These are phyloP conservation scores for Fusarium bactridioides DNA, from an alignment of 2,329 filamentous ascomycete genomes.

Conservation along the genomic window DNA sequence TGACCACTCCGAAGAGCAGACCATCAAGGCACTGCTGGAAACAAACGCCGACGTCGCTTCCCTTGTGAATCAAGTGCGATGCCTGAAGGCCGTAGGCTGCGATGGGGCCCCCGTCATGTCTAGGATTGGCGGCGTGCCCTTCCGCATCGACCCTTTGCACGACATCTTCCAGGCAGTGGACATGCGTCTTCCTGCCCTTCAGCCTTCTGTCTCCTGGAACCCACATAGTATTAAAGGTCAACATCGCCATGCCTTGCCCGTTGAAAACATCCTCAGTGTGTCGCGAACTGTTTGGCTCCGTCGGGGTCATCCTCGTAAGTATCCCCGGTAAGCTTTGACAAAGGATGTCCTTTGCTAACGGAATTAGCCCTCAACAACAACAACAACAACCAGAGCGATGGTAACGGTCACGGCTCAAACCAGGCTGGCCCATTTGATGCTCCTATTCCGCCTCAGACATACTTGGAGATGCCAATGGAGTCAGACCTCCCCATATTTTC, in stretches of 20 bases:
- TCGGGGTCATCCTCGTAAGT: neutral
- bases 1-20: fast-evolving
- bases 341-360: neutral
- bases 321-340: neutral
- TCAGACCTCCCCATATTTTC: fast-evolving
- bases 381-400: fast-evolving
- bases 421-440: neutral
- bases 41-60: neutral
- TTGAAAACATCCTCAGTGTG: fast-evolving
- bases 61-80: neutral
- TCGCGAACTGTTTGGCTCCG: neutral
- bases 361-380: fast-evolving
- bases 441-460: fast-evolving
- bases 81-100: neutral
- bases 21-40: neutral
- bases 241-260: neutral
- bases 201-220: neutral
- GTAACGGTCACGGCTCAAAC: fast-evolving
- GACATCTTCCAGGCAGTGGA: neutral
- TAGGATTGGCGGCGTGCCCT: neutral
- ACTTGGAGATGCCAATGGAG: neutral
- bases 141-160: neutral
- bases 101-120: neutral
- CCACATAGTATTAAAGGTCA: fast-evolving
- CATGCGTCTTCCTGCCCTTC: neutral